Evolutionary conservation across 2,329 filamentous ascomycete species (phyloP).

Genomic region (Claviceps sp.): DNA sequence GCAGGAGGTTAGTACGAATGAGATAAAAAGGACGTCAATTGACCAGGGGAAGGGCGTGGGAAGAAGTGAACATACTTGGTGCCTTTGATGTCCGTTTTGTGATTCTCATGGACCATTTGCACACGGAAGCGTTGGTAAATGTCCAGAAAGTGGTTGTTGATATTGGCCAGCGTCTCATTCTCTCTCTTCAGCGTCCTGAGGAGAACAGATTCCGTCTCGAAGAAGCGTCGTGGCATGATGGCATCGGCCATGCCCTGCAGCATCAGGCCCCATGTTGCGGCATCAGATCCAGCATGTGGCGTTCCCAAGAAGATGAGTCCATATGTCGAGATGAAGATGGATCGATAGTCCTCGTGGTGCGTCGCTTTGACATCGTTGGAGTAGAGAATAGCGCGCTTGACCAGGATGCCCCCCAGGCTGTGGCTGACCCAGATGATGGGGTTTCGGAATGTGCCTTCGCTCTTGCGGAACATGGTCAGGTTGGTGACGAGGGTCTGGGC

Average conservation of each 20-base stretch:
- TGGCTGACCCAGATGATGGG: constrained; percentile 69
- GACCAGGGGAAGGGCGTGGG: background rate
- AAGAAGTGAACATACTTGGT: constrained; percentile 28
- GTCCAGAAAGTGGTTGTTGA: constrained; percentile 60
- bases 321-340: constrained; percentile 62
- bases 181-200: constrained; percentile 59
- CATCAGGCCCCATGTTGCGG: constrained; percentile 53
- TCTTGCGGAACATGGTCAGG: constrained; percentile 48
- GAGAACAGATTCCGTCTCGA: constrained; percentile 54
- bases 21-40: no score
- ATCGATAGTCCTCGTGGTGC: constrained; percentile 50
- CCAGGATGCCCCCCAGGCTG: constrained; percentile 58
- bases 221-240: constrained; percentile 49
- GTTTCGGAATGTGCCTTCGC: constrained; percentile 40
- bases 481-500: constrained; percentile 54
- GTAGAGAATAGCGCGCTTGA: constrained; percentile 57
- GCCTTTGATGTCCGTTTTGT: constrained; percentile 55
- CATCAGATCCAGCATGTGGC: constrained; percentile 56
- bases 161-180: constrained; percentile 60
- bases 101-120: constrained; percentile 65
- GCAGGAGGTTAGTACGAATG: background rate
- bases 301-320: constrained; percentile 67
- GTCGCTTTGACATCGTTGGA: constrained; percentile 47
- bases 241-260: constrained; percentile 55
- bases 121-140: constrained; percentile 58